phyloP scores from a whole-genome alignment of 2,329 filamentous ascomycete genomes.

The Hymenoscyphus albidus region DNA sequence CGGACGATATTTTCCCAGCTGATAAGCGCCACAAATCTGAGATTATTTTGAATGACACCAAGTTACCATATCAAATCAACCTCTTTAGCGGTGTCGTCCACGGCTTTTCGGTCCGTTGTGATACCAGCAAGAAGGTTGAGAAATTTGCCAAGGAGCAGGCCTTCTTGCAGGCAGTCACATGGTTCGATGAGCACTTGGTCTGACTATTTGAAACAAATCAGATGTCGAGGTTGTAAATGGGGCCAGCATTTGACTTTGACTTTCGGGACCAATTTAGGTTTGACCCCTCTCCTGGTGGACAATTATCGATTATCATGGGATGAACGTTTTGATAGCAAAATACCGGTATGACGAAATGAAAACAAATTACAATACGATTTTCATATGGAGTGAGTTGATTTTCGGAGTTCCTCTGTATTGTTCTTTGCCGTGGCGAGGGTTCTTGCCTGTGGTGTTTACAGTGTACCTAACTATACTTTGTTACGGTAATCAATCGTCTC shows the following conservation, averaged over 20 bases:
- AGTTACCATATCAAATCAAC: constrained; percentile 63
- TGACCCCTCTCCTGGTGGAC: too few relatives aligned
- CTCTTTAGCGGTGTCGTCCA: constrained; percentile 69
- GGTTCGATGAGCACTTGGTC: constrained; percentile 65
- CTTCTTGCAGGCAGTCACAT: constrained; percentile 70
- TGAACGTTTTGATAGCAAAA: too few relatives aligned
- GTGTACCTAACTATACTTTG: too few relatives aligned
- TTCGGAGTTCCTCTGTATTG: too few relatives aligned
- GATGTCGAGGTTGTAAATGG: background rate
- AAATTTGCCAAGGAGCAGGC: constrained; percentile 78
- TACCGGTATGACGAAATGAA: too few relatives aligned
- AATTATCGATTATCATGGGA: too few relatives aligned
- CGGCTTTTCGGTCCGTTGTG: constrained; percentile 68
- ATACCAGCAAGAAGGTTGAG: constrained; percentile 52
- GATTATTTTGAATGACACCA: constrained; percentile 54
- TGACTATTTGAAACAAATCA: constrained; percentile 16
- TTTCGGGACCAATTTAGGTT: too few relatives aligned
- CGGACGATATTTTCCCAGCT: constrained; percentile 60
- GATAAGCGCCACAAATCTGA: constrained; percentile 63
- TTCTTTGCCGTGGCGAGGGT: too few relatives aligned
- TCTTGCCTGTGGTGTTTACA: too few relatives aligned
- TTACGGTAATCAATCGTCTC: too few relatives aligned
- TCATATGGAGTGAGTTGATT: too few relatives aligned
- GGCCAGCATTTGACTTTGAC: background rate
- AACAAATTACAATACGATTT: too few relatives aligned